Evolutionary conservation across 1,284 basidiomycete genomes (phyloP), one percentile per base, ranked within the genome.

Genomic region (Papiliotrema flavescens): DNA sequence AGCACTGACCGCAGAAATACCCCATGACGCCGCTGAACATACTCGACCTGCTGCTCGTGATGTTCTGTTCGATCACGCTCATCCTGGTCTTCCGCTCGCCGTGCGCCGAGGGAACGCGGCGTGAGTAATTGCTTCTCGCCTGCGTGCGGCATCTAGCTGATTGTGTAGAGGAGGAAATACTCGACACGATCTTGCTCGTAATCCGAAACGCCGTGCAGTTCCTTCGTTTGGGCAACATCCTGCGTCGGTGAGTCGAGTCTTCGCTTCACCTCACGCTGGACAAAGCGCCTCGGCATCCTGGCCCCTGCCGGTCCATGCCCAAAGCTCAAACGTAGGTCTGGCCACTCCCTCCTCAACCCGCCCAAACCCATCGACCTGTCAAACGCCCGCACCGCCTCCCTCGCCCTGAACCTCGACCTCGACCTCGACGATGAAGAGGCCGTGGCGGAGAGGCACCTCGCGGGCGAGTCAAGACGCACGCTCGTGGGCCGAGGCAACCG

Each of bases 161-260:
- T 34, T 23, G 1, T 2, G 13, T 87, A 76, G 89, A 90, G 69
- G 93, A 97, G 77, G 91, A 95, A 66, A 79, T 96, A 1, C 80
- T 96, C 51, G 93, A 96, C 72, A 95, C 90, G 0, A 78, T 95
- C 53, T 80, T 96, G 20, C 84, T 96, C 17, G 86, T 96, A 59
- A 88, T 88, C 24, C 84, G 93, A 35, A 97, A 97, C 70, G 83
- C 90, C 44, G 83, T 96, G 47, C 93, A 97, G 65, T 95, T 96
- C 70, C 84, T 88, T 19, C 83, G 93, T 22, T 79, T 97, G 15
- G 91, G 90, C 15, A 82, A 88, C 22, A 90, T 96, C 49, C 87
- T 95, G 81, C 81, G 92, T 74, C 88, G 92, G 90, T 93, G 70
- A 65, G 87, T 80, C 7, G n/a, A 43, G 24, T n/a, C n/a, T n/a